Evolutionary conservation across 2,329 filamentous ascomycete genomes (phyloP).

Genomic region (Hawksworthiomyces lignivorus): DNA sequence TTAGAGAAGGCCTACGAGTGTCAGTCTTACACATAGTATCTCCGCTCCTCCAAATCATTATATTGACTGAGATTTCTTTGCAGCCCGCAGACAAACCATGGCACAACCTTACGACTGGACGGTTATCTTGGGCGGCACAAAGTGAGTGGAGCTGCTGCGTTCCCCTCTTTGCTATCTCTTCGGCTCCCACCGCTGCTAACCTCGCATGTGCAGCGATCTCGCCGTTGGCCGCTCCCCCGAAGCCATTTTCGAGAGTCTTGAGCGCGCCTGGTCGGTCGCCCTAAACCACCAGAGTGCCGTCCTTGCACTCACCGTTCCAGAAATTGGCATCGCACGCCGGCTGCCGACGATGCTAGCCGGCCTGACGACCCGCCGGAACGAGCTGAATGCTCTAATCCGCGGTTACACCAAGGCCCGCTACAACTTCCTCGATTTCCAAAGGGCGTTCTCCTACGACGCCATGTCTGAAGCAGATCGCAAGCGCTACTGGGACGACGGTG

Average conservation of each 20-base stretch:
- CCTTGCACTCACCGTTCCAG: slow-evolving; percentile 56
- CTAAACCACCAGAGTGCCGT: slow-evolving; percentile 45
- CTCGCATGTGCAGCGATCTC: slow-evolving; percentile 35
- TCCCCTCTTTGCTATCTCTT: too few relatives aligned
- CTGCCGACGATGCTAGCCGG: not conserved
- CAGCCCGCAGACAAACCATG: not conserved
- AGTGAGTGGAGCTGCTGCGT: slow-evolving; percentile 23
- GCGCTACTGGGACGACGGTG: slow-evolving; percentile 52
- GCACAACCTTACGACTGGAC: slow-evolving; percentile 46
- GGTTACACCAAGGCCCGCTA: slow-evolving; percentile 23
- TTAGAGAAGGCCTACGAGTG: slow-evolving; percentile 19
- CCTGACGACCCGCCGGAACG: slow-evolving; percentile 10
- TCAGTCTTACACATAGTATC: too few relatives aligned
- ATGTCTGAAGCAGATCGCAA: slow-evolving; percentile 38
- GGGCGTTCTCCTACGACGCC: slow-evolving; percentile 44
- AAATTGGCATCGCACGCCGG: slow-evolving; percentile 29
- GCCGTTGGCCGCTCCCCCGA: slow-evolving; percentile 29
- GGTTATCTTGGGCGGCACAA: slow-evolving; percentile 57
- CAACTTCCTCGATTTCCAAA: slow-evolving; percentile 40
- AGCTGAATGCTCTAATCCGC: slow-evolving; percentile 47
- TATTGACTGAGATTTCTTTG: too few relatives aligned
- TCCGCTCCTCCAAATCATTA: too few relatives aligned
- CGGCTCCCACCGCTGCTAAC: not conserved
- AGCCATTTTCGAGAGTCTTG: slow-evolving; percentile 40
- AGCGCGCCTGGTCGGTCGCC: slow-evolving; percentile 42